These are phyloP conservation scores for Cutaneotrichosporon curvatum DNA, from an alignment of 1,284 basidiomycete species.

Conservation along the genomic window DNA sequence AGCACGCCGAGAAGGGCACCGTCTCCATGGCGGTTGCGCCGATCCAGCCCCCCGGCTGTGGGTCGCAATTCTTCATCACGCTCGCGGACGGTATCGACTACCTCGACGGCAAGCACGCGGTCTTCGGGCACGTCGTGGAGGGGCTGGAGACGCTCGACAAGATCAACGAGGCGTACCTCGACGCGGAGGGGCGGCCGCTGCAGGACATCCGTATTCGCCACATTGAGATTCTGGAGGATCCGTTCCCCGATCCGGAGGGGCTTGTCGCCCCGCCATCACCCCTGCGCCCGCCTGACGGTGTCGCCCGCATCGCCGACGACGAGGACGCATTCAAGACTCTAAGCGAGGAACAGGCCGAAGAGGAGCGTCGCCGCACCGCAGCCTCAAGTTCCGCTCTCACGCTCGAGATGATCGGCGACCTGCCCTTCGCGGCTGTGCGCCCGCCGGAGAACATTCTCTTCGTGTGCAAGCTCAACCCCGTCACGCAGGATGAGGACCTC, in stretches of 20 bases:
- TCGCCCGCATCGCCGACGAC: conserved; percentile 72
- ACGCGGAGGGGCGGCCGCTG: conserved; percentile 79
- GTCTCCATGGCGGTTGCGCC: conserved; percentile 90
- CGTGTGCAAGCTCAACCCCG: conserved; percentile 96
- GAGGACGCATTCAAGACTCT: conserved; percentile 61
- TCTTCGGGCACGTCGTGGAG: conserved; percentile 92
- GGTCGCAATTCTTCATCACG: conserved; percentile 94
- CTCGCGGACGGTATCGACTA: conserved; percentile 86
- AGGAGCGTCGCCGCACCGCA: conserved; percentile 68
- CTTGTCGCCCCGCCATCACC: conserved; percentile 64
- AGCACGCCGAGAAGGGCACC: conserved; percentile 79
- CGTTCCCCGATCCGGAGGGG: conserved; percentile 77
- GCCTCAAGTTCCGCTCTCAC: conserved; percentile 90
- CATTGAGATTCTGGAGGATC: conserved; percentile 90
- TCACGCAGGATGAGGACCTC: conserved; percentile 90
- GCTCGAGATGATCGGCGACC: conserved; percentile 97
- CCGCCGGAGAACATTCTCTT: conserved; percentile 98
- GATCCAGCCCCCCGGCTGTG: conserved; percentile 68
- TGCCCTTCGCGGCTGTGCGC: conserved; percentile 94
- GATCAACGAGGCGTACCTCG: conserved; percentile 83
- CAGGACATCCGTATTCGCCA: conserved; percentile 91
- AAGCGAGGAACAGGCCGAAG: conserved; percentile 75
- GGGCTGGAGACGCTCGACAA: conserved; percentile 87
- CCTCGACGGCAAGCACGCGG: conserved; percentile 89
- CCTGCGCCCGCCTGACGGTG: conserved; percentile 66